Evolutionary conservation across 2,329 filamentous ascomycete genomes (phyloP).

Genomic region (Clonostachys solani): DNA sequence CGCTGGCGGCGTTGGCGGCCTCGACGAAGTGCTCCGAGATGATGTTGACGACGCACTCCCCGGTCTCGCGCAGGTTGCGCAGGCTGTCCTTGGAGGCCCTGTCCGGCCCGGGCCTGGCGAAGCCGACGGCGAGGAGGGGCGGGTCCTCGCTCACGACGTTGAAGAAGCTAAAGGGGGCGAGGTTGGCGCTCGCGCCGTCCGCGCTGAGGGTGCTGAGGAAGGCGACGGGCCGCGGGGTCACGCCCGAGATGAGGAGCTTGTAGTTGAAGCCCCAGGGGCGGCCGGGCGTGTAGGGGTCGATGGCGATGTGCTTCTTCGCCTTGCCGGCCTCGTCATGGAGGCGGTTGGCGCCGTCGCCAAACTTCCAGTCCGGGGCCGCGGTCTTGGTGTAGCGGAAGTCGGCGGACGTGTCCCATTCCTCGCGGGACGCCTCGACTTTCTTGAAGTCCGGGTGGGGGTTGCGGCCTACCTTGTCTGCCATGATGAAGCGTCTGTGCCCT

Average conservation of each 20-base stretch:
- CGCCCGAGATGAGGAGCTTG: conserved; percentile 81
- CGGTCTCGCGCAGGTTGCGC: conserved; percentile 64
- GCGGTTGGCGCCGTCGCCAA: conserved; percentile 62
- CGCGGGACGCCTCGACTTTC: conserved; percentile 60
- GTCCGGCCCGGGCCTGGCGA: conserved; percentile 12
- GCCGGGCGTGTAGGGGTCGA: conserved; percentile 74
- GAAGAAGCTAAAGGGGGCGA: conserved; percentile 87
- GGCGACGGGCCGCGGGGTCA: conserved; percentile 78
- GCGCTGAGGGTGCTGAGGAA: conserved; percentile 50
- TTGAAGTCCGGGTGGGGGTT: conserved; percentile 76
- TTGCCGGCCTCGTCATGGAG: conserved; percentile 14
- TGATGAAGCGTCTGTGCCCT: conserved; percentile 5
- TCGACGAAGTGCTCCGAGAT: conserved; percentile 82
- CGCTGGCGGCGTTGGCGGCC: conserved; percentile 76
- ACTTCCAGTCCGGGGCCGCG: conserved; percentile 59
- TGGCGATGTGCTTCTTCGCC: conserved; percentile 60
- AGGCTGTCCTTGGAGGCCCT: conserved; percentile 69
- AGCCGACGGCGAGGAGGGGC: conserved; percentile 67
- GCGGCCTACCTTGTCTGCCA: conserved; percentile 34
- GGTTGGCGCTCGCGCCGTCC: conserved; percentile 63
- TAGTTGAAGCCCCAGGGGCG: conserved; percentile 73
- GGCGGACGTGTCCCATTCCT: conserved; percentile 47
- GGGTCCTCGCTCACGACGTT: conserved; percentile 83
- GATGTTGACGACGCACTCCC: conserved; percentile 83
- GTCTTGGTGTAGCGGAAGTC: conserved; percentile 56